A percentile compares a stretch with the other conserved stretches of the same genome.
These are phyloP conservation scores for Pistacia integerrima DNA, from an alignment of 345 rosid genomes.

Conservation along the genomic window DNA sequence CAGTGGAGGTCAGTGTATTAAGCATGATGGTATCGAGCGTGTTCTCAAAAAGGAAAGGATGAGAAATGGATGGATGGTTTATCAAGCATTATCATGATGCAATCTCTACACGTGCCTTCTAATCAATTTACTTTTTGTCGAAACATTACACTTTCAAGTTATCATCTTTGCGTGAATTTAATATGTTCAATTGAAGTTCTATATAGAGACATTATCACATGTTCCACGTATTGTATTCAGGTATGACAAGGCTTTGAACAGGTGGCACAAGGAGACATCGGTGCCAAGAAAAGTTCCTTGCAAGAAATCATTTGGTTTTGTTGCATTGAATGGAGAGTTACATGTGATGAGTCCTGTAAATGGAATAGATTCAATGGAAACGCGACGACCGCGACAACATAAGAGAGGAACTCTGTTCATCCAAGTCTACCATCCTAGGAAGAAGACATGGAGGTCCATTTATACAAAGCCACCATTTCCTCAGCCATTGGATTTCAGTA, in stretches of 20 bases:
- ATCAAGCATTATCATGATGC: neutral
- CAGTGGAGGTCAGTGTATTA: too few species aligned
- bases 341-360: conserved; percentile 57
- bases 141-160: neutral
- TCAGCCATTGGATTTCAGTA: conserved; percentile 57
- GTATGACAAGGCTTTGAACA: conserved; percentile 61
- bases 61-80: too few species aligned
- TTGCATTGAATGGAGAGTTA: conserved; percentile 65
- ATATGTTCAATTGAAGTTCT: conserved; percentile 1
- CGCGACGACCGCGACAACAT: conserved; percentile 41
- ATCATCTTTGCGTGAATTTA: neutral
- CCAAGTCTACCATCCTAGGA: conserved; percentile 71
- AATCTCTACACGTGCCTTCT: neutral
- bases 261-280: conserved; percentile 64
- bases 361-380: conserved; percentile 48
- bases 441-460: conserved; percentile 72
- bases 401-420: conserved; percentile 57
- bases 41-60: too few species aligned
- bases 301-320: conserved; percentile 58
- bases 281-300: conserved; percentile 55
- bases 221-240: conserved; percentile 33
- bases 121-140: neutral
- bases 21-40: too few species aligned
- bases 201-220: neutral
- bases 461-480: conserved; percentile 54